Percentiles rank a stretch among this genome's conserved stretches.
Evolutionary conservation across 2,329 filamentous ascomycete species (phyloP).

Genomic region (Cladosporium oxysporum): DNA sequence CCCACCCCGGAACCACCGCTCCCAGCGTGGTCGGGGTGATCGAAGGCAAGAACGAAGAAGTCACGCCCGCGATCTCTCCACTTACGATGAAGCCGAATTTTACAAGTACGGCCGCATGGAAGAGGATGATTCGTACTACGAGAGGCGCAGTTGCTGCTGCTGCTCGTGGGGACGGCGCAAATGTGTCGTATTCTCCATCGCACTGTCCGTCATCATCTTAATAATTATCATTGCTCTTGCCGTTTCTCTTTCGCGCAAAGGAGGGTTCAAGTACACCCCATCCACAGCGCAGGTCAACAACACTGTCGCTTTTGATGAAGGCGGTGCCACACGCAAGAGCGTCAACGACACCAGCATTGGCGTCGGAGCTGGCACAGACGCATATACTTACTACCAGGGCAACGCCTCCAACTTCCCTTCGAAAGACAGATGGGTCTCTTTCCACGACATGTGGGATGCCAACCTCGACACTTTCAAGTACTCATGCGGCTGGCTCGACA

Average conservation of each 20-base stretch:
- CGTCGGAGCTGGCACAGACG: conserved; percentile 31
- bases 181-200: conserved; percentile 27
- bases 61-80: not conserved
- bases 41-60: not conserved
- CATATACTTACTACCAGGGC: conserved; percentile 36
- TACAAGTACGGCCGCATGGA: conserved; percentile 17
- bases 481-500: conserved; percentile 39
- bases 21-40: conserved; percentile 9
- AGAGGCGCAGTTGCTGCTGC: conserved; percentile 10
- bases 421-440: conserved; percentile 29
- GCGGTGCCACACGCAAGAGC: conserved; percentile 33
- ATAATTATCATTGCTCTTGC: conserved; percentile 27
- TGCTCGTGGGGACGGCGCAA: conserved; percentile 25
- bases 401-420: conserved; percentile 27
- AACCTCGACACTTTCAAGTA: conserved; percentile 36
- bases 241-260: conserved; percentile 28
- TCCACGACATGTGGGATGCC: conserved; percentile 37
- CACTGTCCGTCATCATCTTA: conserved; percentile 26
- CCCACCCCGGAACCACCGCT: conserved; percentile 6
- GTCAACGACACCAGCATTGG: conserved; percentile 30
- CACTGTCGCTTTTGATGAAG: conserved; percentile 31
- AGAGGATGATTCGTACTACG: conserved; percentile 3
- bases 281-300: conserved; percentile 35
- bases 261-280: conserved; percentile 32
- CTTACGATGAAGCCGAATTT: conserved; percentile 16